Conservation (phyloP, 345 rosid genomes). For the Arabis hirsuta region DNA sequence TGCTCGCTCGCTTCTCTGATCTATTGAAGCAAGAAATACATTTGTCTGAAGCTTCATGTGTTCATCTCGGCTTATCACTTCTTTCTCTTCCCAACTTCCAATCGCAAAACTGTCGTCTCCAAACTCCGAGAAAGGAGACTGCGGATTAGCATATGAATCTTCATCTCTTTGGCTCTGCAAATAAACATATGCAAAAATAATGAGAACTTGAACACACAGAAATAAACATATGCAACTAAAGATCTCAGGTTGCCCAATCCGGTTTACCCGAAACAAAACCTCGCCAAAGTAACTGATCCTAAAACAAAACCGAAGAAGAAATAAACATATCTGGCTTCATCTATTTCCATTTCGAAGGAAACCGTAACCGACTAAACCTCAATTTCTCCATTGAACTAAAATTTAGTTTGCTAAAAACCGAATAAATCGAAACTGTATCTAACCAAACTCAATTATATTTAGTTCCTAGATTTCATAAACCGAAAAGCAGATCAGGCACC, state of each 20-base stretch:
- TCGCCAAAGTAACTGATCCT: too few relatives aligned
- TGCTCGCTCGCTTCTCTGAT: conserved; percentile 70
- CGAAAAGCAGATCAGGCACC: neutral
- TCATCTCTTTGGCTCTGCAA: conserved; percentile 52
- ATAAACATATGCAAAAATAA: neutral
- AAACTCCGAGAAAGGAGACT: conserved; percentile 57
- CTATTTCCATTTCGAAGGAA: too few relatives aligned
- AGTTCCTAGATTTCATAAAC: neutral
- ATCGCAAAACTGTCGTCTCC: conserved; percentile 62
- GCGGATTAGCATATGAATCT: conserved; percentile 46
- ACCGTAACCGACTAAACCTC: too few relatives aligned
- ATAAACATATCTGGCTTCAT: too few relatives aligned
- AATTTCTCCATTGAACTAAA: too few relatives aligned
- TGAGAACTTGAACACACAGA: conserved; percentile 13
- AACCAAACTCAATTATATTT: too few relatives aligned
- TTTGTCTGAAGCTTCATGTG: conserved; percentile 56
- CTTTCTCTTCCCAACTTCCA: conserved; percentile 70
- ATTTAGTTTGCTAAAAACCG: too few relatives aligned
- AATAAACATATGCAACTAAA: neutral
- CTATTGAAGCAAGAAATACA: conserved; percentile 74
- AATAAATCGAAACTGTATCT: too few relatives aligned
- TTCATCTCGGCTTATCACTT: conserved; percentile 65
- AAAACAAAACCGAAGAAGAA: neutral
- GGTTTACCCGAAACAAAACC: neutral
- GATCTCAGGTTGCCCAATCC: neutral